Conservation (phyloP, 345 rosid species). For the Turnera subulata region DNA sequence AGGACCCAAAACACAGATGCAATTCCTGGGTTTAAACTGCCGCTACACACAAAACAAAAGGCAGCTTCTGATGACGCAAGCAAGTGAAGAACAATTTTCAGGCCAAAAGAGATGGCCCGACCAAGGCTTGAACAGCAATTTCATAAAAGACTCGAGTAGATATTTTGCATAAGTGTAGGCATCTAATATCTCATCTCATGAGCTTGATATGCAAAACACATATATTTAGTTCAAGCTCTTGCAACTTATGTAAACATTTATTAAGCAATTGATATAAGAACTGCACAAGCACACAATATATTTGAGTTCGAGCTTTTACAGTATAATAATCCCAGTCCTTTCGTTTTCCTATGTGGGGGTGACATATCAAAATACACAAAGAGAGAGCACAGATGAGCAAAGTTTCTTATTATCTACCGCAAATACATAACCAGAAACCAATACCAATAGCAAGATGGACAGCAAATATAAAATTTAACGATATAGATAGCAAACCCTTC, state of each 20-base stretch:
- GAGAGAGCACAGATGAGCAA: constrained; percentile 23
- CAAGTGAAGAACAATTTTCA: too few species aligned
- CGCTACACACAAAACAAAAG: too few species aligned
- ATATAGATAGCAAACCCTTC: constrained; percentile 42
- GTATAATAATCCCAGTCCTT: constrained; percentile 40
- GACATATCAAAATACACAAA: constrained; percentile 29
- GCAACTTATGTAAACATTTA: constrained; percentile 17
- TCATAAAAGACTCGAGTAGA: too few species aligned
- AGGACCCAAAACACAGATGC: too few species aligned
- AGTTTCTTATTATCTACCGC: constrained; percentile 63
- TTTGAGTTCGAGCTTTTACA: constrained; percentile 42
- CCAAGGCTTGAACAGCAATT: too few species aligned
- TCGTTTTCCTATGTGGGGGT: constrained; percentile 36
- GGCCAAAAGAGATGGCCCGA: too few species aligned
- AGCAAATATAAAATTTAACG: constrained; percentile 28
- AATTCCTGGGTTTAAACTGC: too few species aligned
- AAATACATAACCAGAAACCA: constrained; percentile 58
- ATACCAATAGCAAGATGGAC: constrained; percentile 37
- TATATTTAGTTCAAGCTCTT: constrained; percentile 2
- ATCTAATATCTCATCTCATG: too few species aligned
- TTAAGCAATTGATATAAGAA: constrained; percentile 31
- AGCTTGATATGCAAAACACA: neutral
- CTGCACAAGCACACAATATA: constrained; percentile 34
- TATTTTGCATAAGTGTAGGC: too few species aligned
- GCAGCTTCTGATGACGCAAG: too few species aligned